phyloP scores from a whole-genome alignment of 306 rosid genomes.

The Acmispon strigosus region DNA sequence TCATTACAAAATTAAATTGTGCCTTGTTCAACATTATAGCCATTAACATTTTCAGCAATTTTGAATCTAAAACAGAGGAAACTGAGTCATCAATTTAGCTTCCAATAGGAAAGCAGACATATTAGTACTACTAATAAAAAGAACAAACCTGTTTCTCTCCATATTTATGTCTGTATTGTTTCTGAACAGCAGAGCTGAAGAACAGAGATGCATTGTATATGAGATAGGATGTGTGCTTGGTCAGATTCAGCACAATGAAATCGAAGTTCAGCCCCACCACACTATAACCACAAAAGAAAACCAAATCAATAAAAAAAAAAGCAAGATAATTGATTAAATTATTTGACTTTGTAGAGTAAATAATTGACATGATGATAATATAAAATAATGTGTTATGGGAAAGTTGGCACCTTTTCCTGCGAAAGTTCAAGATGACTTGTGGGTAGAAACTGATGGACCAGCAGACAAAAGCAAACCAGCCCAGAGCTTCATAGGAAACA shows the following conservation, averaged over 20 bases:
- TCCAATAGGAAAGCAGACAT: too few species aligned
- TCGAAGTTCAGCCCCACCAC: constrained; percentile 92
- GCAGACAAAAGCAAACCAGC: constrained; percentile 64
- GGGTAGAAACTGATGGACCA: constrained; percentile 88
- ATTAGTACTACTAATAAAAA: not conserved
- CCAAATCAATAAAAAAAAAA: not conserved
- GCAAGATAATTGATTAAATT: too few species aligned
- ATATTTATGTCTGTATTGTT: constrained; percentile 61
- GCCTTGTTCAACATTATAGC: too few species aligned
- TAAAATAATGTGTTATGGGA: not conserved
- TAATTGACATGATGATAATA: not conserved
- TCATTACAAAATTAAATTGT: too few species aligned
- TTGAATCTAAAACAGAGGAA: too few species aligned
- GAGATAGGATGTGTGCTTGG: constrained; percentile 79
- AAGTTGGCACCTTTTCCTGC: constrained; percentile 59
- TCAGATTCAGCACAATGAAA: constrained; percentile 72
- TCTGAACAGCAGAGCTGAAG: constrained; percentile 66
- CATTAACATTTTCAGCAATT: too few species aligned
- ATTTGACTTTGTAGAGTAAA: not conserved
- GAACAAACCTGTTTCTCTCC: constrained; percentile 61
- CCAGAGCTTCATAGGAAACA: constrained; percentile 52
- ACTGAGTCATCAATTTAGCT: too few species aligned
- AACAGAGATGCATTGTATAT: constrained; percentile 72
- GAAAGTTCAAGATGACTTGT: constrained; percentile 70
- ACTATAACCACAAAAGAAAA: constrained; percentile 25